Evolutionary conservation across 495 filamentous ascomycete genomes (phyloP).

Genomic region (Lasiosphaeria ovina): DNA sequence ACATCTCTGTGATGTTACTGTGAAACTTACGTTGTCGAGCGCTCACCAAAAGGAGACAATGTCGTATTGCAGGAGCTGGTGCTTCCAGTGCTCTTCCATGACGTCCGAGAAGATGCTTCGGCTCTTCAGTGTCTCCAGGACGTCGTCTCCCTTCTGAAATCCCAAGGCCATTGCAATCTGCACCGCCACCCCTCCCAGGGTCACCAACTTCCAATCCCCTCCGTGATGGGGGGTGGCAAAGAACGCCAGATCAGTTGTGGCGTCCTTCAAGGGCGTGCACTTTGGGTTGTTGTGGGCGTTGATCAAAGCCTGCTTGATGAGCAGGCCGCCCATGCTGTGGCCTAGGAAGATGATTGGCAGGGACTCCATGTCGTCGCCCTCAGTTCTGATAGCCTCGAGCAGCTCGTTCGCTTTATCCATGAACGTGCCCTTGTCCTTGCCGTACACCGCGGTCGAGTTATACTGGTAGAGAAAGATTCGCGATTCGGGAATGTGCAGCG

Average conservation of each 20-base stretch:
- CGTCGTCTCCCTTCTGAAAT: not conserved
- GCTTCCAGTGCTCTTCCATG: not conserved
- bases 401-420: constrained; percentile 26
- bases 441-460: constrained; percentile 25
- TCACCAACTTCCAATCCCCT: not conserved
- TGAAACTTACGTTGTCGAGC: not conserved
- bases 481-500: constrained; percentile 23
- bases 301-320: not conserved
- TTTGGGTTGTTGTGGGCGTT: not conserved
- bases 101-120: not conserved
- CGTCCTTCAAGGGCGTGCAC: not conserved
- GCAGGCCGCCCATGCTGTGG: not conserved
- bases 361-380: constrained; percentile 18
- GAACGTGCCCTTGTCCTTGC: constrained; percentile 24
- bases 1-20: too few species aligned
- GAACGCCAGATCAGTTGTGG: not conserved
- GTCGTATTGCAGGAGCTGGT: too few species aligned
- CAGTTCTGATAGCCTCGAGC: constrained; percentile 21
- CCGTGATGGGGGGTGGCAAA: not conserved
- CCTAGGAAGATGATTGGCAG: constrained; percentile 22
- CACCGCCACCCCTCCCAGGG: not conserved
- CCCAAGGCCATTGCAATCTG: not conserved
- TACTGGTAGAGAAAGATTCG: constrained; percentile 32
- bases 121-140: not conserved
- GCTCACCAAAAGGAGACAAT: not conserved